phyloP scores from a whole-genome alignment of 495 filamentous ascomycete species.

The Penicillium pancosmium region DNA sequence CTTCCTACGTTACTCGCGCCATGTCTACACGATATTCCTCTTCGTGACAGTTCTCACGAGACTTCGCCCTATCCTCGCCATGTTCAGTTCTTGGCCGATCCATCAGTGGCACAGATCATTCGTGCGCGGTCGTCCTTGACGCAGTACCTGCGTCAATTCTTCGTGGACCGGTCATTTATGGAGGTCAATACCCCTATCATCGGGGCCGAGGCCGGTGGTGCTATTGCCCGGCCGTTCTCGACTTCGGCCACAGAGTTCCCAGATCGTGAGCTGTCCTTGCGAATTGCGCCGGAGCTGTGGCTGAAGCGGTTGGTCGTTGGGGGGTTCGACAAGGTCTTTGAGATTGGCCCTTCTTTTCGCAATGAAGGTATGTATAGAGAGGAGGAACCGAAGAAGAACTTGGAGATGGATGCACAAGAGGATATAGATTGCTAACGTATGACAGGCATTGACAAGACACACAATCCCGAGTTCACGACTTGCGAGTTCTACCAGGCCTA shows the following conservation, averaged over 20 bases:
- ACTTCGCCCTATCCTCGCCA: slow-evolving; percentile 69
- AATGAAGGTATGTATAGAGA: slow-evolving; percentile 72
- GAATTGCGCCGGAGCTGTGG: slow-evolving; percentile 94
- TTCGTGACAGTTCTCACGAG: slow-evolving; percentile 64
- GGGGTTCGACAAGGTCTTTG: slow-evolving; percentile 87
- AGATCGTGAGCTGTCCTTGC: slow-evolving; percentile 66
- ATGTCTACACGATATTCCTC: slow-evolving; percentile 73
- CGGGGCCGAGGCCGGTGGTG: slow-evolving; percentile 74
- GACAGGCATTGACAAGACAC: slow-evolving; percentile 76
- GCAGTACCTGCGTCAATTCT: slow-evolving; percentile 71
- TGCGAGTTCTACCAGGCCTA: slow-evolving; percentile 96
- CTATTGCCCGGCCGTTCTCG: slow-evolving; percentile 81
- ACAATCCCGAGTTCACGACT: slow-evolving; percentile 96
- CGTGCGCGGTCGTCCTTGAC: slow-evolving; percentile 74
- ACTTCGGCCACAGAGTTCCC: slow-evolving; percentile 73
- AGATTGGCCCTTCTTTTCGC: slow-evolving; percentile 90
- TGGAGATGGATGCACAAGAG: neutral
- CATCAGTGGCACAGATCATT: slow-evolving; percentile 63
- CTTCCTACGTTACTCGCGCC: slow-evolving; percentile 75
- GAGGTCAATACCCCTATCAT: slow-evolving; percentile 92
- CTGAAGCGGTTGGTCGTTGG: slow-evolving; percentile 90
- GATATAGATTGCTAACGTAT: slow-evolving; percentile 3
- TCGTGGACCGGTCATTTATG: slow-evolving; percentile 70
- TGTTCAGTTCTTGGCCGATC: slow-evolving; percentile 79
- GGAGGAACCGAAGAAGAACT: neutral